Percentiles rank a stretch among this genome's conserved stretches.
Evolutionary conservation across 768 basidiomycete species (phyloP).

Genomic region (Neoboletus brunneissimus): DNA sequence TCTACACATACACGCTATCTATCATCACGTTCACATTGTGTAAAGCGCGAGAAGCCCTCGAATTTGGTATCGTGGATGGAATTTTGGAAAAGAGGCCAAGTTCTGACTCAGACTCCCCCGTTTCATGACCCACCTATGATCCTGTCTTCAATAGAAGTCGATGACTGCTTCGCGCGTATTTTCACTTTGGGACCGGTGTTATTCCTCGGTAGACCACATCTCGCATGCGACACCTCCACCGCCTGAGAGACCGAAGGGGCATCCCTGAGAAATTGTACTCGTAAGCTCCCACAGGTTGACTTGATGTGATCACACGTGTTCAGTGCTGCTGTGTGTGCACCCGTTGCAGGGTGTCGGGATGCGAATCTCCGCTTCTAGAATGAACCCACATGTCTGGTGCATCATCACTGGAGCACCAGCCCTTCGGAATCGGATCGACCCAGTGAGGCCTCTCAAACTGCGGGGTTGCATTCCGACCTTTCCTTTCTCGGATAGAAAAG

Average conservation of each 20-base stretch:
- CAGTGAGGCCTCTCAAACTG: slow-evolving; percentile 31
- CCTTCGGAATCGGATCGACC: slow-evolving; percentile 26
- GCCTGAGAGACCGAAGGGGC: slow-evolving; percentile 12
- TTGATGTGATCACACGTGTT: slow-evolving; percentile 25
- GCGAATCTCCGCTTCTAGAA: slow-evolving; percentile 27
- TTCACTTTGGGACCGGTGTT: slow-evolving; percentile 4
- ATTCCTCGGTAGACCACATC: slow-evolving; percentile 2
- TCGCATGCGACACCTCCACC: neutral
- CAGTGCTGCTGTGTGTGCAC: slow-evolving; percentile 12
- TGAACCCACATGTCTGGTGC: slow-evolving; percentile 15
- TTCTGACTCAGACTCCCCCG: slow-evolving; percentile 37
- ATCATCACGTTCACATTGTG: slow-evolving; percentile 24
- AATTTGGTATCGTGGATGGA: slow-evolving; percentile 91
- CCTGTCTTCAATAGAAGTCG: slow-evolving; percentile 11
- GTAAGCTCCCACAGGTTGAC: slow-evolving; percentile 19
- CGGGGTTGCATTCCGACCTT: slow-evolving; percentile 21
- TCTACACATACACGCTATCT: slow-evolving; percentile 8
- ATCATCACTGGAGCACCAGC: slow-evolving; percentile 7
- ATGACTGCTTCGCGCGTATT: slow-evolving; percentile 7
- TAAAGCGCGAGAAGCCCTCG: slow-evolving; percentile 79
- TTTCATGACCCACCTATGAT: slow-evolving; percentile 18
- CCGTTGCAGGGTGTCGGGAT: slow-evolving; percentile 13
- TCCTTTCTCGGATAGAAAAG: slow-evolving; percentile 5
- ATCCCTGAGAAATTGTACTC: slow-evolving; percentile 12
- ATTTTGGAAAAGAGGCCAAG: slow-evolving; percentile 78